These are phyloP conservation scores for Boletus coffeatus DNA, from an alignment of 1,284 basidiomycete species.

Conservation along the genomic window DNA sequence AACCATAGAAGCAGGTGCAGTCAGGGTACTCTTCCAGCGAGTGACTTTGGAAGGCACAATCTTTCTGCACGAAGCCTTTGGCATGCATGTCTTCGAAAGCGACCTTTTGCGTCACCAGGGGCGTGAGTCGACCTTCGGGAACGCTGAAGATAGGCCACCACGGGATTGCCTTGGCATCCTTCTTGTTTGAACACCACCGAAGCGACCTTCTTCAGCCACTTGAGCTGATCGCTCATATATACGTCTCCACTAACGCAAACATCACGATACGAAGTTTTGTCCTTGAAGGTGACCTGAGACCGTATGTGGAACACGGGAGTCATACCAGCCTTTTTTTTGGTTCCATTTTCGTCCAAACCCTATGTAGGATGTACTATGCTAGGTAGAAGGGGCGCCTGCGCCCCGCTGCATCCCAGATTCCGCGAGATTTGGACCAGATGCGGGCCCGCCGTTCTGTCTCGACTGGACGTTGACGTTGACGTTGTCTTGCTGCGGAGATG, in stretches of 20 bases:
- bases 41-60: conserved; percentile 94
- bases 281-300: conserved; percentile 86
- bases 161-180: conserved; percentile 89
- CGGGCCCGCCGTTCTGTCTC: no score
- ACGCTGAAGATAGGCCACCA: conserved; percentile 88
- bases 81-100: conserved; percentile 98
- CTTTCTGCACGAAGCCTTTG: conserved; percentile 90
- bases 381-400: no score
- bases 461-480: no score
- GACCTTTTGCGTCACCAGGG: conserved; percentile 72
- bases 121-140: conserved; percentile 69
- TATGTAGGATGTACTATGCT: no score
- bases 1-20: conserved; percentile 91
- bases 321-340: conserved; percentile 55
- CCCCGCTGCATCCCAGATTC: no score
- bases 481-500: no score
- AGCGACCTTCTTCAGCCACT: conserved; percentile 84
- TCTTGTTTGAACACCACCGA: conserved; percentile 85
- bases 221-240: conserved; percentile 82
- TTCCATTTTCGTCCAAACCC: no score
- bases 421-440: no score
- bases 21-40: conserved; percentile 94
- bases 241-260: conserved; percentile 83
- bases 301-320: conserved; percentile 86
- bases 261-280: conserved; percentile 81